Evolutionary conservation across 2,329 filamentous ascomycete species (phyloP), one percentile per base, ranked within the genome.

Genomic region (Alternaria brassicae): DNA sequence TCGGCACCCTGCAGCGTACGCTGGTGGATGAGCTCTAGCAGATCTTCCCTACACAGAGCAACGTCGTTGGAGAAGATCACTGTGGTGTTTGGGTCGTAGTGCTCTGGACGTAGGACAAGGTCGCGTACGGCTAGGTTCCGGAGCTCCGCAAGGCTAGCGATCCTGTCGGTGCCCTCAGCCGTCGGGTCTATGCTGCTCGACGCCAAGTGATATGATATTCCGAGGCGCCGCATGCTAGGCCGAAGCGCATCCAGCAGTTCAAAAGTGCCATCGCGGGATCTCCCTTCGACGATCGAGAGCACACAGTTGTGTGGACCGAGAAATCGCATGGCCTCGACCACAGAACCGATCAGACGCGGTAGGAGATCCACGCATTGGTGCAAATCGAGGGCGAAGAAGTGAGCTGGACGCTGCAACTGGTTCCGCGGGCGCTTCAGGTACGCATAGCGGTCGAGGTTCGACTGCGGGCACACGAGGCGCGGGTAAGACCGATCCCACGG

Each of bases 31-130:
- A 88, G 75, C 70, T 88, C 86, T 3, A 89, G 77, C 13, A 88
- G 80, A 61, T 88, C 85, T 37, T 87, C 84, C 47, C 65, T 59
- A 55, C 71, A 74, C 3, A 70, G 39, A 15, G 59, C 54, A 56
- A 98, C 88, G 80, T 98, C 97, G 77, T 91, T 89, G 84, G 96
- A 92, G 78, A 98, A 94, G 64, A 91, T 85, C 59, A 88, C 87
- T 42, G 95, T 96, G 45, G 93, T 95, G 82, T 98, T 93, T 45
- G 93, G 92, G 80, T 97, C 97, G 84, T 97, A 98, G 74, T 93
- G 86, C 80, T 97, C 92, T 58, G 97, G 91, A 34, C 68, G 25
- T 2, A 57, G 58, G 32, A 79, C 51, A 2, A 86, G 73, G 0
- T 85, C 85, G 9, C 78, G 65, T 1, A 88, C 70, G 0, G 84